These are phyloP conservation scores for Phytophthora ohioensis DNA, from an alignment of 352 stramenopile genomes.

Conservation along the genomic window DNA sequence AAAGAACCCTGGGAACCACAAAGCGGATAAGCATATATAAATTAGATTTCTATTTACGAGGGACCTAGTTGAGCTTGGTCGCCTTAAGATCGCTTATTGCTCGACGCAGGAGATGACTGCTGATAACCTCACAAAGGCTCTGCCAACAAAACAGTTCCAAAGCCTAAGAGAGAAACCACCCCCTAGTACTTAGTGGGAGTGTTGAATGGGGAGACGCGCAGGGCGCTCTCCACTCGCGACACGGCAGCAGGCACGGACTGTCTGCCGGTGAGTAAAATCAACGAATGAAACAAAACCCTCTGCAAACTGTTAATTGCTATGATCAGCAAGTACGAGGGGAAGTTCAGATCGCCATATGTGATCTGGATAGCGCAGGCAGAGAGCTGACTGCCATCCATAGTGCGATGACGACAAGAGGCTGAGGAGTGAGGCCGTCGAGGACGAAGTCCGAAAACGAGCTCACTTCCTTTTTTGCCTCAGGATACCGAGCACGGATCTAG, in stretches of 20 bases:
- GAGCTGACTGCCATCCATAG: slow-evolving; percentile 8
- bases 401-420: slow-evolving; percentile 14
- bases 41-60: slow-evolving; percentile 30
- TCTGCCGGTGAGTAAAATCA: no score
- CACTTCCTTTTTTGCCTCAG: slow-evolving; percentile 2
- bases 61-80: slow-evolving; percentile 12
- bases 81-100: slow-evolving; percentile 18
- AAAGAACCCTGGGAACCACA: slow-evolving; percentile 16
- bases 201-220: no score
- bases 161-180: slow-evolving; percentile 24
- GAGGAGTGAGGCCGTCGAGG: background rate
- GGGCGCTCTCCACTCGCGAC: no score
- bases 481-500: background rate
- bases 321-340: background rate
- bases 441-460: background rate
- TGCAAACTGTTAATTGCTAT: background rate
- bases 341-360: slow-evolving; percentile 2
- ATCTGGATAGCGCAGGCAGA: slow-evolving; percentile 24
- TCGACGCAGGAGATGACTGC: slow-evolving; percentile 26
- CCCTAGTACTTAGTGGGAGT: slow-evolving; percentile 3
- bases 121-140: slow-evolving; percentile 31
- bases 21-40: slow-evolving; percentile 36
- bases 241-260: background rate
- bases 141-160: slow-evolving; percentile 26
- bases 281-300: background rate